Percentiles rank a stretch among this genome's conserved stretches.
These are phyloP conservation scores for Ramaria sp. DNA, from an alignment of 768 basidiomycete species.

Conservation along the genomic window DNA sequence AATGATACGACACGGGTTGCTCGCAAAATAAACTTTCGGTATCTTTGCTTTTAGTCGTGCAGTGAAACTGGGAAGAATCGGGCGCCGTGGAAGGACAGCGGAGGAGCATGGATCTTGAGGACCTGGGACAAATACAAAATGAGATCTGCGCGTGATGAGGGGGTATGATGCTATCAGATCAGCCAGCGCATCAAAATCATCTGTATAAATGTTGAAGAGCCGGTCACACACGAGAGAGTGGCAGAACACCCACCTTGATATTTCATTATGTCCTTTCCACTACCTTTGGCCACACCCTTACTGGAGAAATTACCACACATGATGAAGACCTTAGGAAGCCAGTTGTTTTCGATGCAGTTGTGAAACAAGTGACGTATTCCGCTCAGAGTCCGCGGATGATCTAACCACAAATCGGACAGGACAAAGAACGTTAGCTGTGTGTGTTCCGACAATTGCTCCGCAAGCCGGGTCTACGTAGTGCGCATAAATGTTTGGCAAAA, in stretches of 20 bases:
- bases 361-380: constrained; percentile 83
- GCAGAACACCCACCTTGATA: constrained; percentile 59
- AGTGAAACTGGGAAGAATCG: constrained; percentile 67
- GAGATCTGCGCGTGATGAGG: constrained; percentile 60
- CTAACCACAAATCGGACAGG: constrained; percentile 93
- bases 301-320: constrained; percentile 95
- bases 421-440: constrained; percentile 82
- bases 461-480: constrained; percentile 41
- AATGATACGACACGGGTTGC: constrained; percentile 89
- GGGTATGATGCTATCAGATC: constrained; percentile 80
- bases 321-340: constrained; percentile 82
- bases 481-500: neutral
- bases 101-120: constrained; percentile 80
- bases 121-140: constrained; percentile 92
- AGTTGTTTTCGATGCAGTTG: constrained; percentile 76
- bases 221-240: neutral
- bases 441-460: constrained; percentile 53
- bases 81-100: constrained; percentile 67
- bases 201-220: constrained; percentile 27
- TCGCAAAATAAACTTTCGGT: constrained; percentile 72
- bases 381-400: constrained; percentile 70
- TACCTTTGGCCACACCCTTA: constrained; percentile 68
- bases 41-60: constrained; percentile 58
- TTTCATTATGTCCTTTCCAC: constrained; percentile 61
- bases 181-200: constrained; percentile 78